Evolutionary conservation across 1,284 basidiomycete genomes (phyloP).

Genomic region (Irpex sp.): DNA sequence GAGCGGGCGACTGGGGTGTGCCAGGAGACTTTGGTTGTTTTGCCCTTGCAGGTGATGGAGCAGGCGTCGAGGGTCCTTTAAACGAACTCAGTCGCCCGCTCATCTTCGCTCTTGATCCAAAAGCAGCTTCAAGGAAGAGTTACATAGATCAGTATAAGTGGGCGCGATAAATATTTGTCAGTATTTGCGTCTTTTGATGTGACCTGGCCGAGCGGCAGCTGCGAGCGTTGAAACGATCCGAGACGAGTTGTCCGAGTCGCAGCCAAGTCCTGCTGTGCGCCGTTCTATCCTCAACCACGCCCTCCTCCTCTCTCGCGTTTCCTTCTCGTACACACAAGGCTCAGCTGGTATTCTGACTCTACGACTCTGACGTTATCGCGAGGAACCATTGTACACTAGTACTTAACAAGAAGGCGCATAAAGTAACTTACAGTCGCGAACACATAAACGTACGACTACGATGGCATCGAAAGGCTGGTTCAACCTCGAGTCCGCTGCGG

Average conservation of each 20-base stretch:
- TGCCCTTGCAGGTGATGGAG: conserved; percentile 52
- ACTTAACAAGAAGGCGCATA: background rate
- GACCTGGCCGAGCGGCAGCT: background rate
- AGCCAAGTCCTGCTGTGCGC: conserved; percentile 7
- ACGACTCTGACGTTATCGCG: background rate
- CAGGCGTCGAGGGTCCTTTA: conserved; percentile 68
- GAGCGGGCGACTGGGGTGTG: conserved; percentile 48
- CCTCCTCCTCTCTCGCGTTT: background rate
- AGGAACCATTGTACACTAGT: background rate
- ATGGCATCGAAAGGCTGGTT: conserved; percentile 52
- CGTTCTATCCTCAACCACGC: background rate
- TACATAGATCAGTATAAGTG: background rate
- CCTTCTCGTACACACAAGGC: background rate
- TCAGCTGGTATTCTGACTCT: background rate
- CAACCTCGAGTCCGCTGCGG: conserved; percentile 61
- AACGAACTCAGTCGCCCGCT: conserved; percentile 64
- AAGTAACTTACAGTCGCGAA: background rate
- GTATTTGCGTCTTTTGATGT: background rate
- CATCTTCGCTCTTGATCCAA: conserved; percentile 16
- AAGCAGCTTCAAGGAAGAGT: background rate
- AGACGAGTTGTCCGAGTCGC: background rate
- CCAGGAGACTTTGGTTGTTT: conserved; percentile 22
- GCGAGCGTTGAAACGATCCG: background rate
- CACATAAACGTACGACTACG: background rate
- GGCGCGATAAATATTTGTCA: background rate